Conservation (phyloP, 352 stramenopile genomes). For the Phytophthora boehmeriae region DNA sequence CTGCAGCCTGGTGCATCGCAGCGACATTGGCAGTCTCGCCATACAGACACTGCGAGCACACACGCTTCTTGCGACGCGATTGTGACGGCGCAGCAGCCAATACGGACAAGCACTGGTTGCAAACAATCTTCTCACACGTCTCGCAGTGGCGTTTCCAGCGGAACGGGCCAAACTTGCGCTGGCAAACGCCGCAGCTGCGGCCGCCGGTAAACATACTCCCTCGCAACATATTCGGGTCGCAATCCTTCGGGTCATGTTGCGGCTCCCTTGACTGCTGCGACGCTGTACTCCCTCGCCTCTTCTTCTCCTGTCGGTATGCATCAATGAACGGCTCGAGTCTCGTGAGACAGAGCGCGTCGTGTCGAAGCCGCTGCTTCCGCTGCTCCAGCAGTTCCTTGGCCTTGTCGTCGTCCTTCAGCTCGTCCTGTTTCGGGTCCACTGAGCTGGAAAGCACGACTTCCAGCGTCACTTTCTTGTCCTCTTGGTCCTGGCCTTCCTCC, state of each 20-base stretch:
- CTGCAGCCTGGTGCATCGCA: slow-evolving; percentile 20
- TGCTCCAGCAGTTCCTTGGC: slow-evolving; percentile 30
- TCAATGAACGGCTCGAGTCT: slow-evolving; percentile 63
- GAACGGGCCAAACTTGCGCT: slow-evolving; percentile 73
- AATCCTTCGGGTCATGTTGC: slow-evolving; percentile 35
- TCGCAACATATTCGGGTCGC: slow-evolving; percentile 26
- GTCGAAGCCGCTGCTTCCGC: slow-evolving; percentile 55
- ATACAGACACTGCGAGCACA: slow-evolving; percentile 75
- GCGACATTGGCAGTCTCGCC: slow-evolving; percentile 32
- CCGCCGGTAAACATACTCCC: slow-evolving; percentile 24
- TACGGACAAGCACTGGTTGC: slow-evolving; percentile 66
- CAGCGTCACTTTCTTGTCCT: slow-evolving; percentile 46
- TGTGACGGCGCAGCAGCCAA: slow-evolving; percentile 58
- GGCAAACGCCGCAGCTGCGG: slow-evolving; percentile 55
- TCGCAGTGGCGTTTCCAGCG: slow-evolving; percentile 78
- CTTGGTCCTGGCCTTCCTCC: slow-evolving; percentile 5
- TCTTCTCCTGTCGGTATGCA: slow-evolving; percentile 44
- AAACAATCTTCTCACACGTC: slow-evolving; percentile 59
- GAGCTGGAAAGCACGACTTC: slow-evolving; percentile 67
- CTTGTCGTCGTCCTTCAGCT: slow-evolving; percentile 23
- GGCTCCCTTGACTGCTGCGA: slow-evolving; percentile 12
- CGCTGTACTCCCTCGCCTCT: not conserved
- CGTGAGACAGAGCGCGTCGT: slow-evolving; percentile 63
- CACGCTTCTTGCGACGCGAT: slow-evolving; percentile 65
- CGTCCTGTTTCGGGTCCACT: slow-evolving; percentile 22